phyloP scores from a whole-genome alignment of 1,284 basidiomycete genomes.

The Anthracocystis walkeri region DNA sequence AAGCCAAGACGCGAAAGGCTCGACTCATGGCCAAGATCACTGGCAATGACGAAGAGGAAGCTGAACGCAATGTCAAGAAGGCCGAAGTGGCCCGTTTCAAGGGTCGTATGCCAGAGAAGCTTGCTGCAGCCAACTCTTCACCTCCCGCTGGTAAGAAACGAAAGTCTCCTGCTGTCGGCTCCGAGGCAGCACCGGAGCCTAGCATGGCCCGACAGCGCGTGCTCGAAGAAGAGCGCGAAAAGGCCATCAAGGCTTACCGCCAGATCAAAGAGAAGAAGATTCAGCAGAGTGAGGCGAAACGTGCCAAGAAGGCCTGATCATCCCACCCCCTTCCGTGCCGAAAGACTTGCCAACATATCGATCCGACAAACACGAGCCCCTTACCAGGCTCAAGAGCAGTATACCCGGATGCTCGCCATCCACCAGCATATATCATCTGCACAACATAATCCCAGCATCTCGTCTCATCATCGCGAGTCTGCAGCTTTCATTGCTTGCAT shows the following conservation, averaged over 20 bases:
- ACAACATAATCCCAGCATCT: conserved; percentile 37
- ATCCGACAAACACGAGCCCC: neutral
- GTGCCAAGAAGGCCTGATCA: conserved; percentile 29
- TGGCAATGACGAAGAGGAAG: conserved; percentile 51
- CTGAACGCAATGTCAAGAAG: conserved; percentile 42
- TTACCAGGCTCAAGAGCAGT: neutral
- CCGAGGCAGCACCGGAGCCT: conserved; percentile 23
- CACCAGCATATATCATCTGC: conserved; percentile 19
- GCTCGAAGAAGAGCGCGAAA: conserved; percentile 57
- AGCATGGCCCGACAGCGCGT: conserved; percentile 61
- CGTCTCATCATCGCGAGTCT: neutral
- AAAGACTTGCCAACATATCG: neutral
- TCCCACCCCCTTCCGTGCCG: no score
- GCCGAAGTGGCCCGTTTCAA: conserved; percentile 43
- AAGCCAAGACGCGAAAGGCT: conserved; percentile 52
- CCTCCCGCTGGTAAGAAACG: conserved; percentile 22
- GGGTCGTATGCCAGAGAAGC: conserved; percentile 40
- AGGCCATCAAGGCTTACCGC: conserved; percentile 59
- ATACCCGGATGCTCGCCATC: conserved; percentile 26
- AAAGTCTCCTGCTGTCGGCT: conserved; percentile 11
- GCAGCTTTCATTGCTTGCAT: neutral
- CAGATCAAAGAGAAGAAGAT: conserved; percentile 57
- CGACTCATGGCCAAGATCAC: conserved; percentile 51
- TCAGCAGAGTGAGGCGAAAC: conserved; percentile 31
- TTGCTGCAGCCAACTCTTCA: conserved; percentile 2